Conservation (phyloP, 306 rosid genomes). For the Cajanus cajan region DNA sequence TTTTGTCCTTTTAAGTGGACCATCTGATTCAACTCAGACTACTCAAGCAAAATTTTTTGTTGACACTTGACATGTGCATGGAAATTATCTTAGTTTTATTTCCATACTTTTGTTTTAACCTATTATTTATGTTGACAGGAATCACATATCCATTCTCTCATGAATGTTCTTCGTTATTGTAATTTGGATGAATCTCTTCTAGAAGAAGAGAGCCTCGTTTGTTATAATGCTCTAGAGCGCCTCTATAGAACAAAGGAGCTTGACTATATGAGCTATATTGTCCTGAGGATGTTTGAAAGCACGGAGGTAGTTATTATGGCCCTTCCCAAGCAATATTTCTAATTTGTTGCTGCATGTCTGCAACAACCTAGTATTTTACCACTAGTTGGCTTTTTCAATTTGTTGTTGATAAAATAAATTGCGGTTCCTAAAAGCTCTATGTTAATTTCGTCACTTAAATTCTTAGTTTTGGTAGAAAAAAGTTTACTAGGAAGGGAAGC, state of each 20-base stretch:
- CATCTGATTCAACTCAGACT: too few species aligned
- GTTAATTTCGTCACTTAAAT: background rate
- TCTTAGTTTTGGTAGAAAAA: background rate
- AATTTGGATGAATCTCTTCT: conserved; percentile 91
- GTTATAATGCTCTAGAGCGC: conserved; percentile 70
- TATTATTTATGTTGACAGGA: conserved; percentile 54
- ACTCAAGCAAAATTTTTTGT: background rate
- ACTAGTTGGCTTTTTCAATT: background rate
- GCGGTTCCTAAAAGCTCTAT: background rate
- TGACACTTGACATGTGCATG: background rate
- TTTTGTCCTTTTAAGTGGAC: background rate
- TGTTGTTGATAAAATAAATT: background rate
- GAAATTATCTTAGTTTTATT: background rate
- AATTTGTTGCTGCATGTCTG: background rate
- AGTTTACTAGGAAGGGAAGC: background rate
- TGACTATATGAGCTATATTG: conserved; percentile 97
- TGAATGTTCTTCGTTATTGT: conserved; percentile 96
- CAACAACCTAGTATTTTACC: background rate
- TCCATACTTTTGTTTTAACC: background rate
- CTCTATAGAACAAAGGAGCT: conserved; percentile 85
- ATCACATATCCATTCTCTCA: conserved; percentile 92
- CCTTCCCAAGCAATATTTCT: background rate
- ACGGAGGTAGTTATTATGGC: conserved; percentile 63
- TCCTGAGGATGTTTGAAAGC: conserved; percentile 90
- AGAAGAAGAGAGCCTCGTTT: conserved; percentile 86